Evolutionary conservation across 495 filamentous ascomycete species (phyloP).

Genomic region (Penicillium manginii): DNA sequence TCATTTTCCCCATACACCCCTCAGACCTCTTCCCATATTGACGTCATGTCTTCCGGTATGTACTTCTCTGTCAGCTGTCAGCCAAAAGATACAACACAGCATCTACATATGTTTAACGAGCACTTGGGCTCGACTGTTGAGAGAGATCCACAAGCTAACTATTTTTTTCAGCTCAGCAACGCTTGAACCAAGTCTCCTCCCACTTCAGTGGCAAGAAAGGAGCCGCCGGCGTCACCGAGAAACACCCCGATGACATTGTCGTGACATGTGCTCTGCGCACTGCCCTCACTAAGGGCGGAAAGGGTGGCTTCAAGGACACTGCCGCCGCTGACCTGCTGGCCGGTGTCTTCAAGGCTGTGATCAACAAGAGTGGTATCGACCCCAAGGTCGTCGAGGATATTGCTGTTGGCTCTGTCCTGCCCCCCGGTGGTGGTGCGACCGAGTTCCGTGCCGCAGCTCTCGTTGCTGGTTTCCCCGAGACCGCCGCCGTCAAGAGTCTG

Average conservation of each 20-base stretch:
- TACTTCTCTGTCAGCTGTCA: constrained; percentile 2
- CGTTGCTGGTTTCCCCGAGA: constrained; percentile 87
- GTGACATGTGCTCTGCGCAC: constrained; percentile 92
- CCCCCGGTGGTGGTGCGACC: constrained; percentile 92
- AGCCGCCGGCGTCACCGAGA: constrained; percentile 57
- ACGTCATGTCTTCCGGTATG: constrained; percentile 51
- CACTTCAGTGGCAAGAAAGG: constrained; percentile 59
- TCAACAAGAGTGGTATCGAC: constrained; percentile 84
- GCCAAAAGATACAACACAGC: background rate
- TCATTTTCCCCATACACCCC: constrained; percentile 15
- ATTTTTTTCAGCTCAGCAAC: constrained; percentile 54
- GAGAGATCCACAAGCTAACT: constrained; percentile 7
- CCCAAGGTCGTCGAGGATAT: constrained; percentile 87
- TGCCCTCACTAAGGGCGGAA: constrained; percentile 88
- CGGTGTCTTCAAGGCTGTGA: constrained; percentile 77
- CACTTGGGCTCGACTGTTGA: background rate
- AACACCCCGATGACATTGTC: constrained; percentile 79
- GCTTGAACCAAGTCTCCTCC: constrained; percentile 64
- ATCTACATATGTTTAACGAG: background rate
- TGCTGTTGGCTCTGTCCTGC: constrained; percentile 86
- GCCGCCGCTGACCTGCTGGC: constrained; percentile 81
- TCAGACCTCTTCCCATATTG: constrained; percentile 23
- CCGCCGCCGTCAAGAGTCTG: constrained; percentile 77
- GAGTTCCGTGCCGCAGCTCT: constrained; percentile 94
- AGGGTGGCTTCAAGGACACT: constrained; percentile 95